Evolutionary conservation across 371 early-diverging fungal species (phyloP).

Genomic region (Rhizopus delemar): DNA sequence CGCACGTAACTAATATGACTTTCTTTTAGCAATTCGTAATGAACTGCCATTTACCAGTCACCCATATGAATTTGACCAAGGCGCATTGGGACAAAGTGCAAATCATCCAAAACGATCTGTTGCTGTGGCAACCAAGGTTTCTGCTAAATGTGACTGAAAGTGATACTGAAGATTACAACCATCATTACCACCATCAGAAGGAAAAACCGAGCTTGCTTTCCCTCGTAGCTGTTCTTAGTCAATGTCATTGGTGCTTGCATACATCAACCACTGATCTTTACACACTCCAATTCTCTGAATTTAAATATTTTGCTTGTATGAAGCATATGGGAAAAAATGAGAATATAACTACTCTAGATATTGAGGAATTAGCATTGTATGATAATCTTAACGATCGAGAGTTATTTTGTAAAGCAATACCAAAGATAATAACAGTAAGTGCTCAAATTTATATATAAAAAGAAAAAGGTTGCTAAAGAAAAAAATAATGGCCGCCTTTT

Average conservation of each 20-base stretch:
- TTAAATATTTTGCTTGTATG: conserved; percentile 58
- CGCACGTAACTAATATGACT: too few species aligned
- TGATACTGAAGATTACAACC: neutral
- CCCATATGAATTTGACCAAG: conserved; percentile 62
- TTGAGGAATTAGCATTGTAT: conserved; percentile 51
- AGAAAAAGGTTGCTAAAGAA: neutral
- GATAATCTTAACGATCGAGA: conserved; percentile 34
- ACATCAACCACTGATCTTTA: conserved; percentile 29
- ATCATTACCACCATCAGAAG: neutral
- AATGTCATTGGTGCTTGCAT: conserved; percentile 43
- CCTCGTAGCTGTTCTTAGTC: conserved; percentile 40
- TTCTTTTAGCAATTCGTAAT: conserved; percentile 56
- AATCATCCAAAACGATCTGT: conserved; percentile 68
- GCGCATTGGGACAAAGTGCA: conserved; percentile 65
- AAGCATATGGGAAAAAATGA: conserved; percentile 59
- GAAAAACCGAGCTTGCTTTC: conserved; percentile 30
- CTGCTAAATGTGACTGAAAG: conserved; percentile 1
- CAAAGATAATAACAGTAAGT: conserved; percentile 53
- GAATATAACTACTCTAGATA: conserved; percentile 59
- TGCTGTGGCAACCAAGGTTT: conserved; percentile 65
- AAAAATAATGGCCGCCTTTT: neutral
- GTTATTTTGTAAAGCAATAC: conserved; percentile 53
- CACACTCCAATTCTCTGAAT: conserved; percentile 54
- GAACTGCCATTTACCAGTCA: conserved; percentile 68
- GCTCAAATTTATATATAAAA: neutral